Evolutionary conservation across 164 flowering plant species (phyloP).

Genomic region (Taxillus chinensis): DNA sequence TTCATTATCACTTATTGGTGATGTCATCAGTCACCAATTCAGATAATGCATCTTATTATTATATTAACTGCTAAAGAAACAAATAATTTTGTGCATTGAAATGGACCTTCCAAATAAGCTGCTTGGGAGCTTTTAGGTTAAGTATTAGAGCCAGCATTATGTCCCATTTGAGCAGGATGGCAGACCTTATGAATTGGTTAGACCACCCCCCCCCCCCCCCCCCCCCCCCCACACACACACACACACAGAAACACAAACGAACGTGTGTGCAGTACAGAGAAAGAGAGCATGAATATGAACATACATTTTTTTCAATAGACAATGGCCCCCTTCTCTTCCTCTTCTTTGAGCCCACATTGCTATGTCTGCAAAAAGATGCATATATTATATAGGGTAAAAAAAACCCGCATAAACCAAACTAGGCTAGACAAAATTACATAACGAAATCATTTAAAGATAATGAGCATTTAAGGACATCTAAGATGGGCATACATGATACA

Average conservation of each 20-base stretch:
- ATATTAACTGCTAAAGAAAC: too few species aligned
- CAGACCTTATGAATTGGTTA: neutral
- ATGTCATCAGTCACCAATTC: too few species aligned
- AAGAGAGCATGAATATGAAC: neutral
- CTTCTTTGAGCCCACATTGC: constrained; percentile 14
- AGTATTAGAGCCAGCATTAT: neutral
- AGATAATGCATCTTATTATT: too few species aligned
- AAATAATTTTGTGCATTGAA: too few species aligned
- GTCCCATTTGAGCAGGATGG: too few species aligned
- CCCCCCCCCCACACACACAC: neutral
- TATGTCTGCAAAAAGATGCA: neutral
- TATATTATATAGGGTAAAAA: neutral
- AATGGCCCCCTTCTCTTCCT: constrained; percentile 16
- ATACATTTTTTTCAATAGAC: neutral
- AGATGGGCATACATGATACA: neutral
- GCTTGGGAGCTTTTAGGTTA: neutral
- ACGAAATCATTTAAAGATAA: neutral
- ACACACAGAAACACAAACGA: too few species aligned
- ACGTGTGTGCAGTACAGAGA: neutral
- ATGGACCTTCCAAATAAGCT: too few species aligned
- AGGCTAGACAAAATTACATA: neutral
- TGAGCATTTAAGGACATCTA: neutral
- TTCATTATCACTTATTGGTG: neutral
- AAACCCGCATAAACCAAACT: constrained; percentile 9
- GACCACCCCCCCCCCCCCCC: neutral